Evolutionary conservation across 768 basidiomycete species (phyloP), one percentile per base, ranked within the genome.

Genomic region (Infundibulicybe gibba): DNA sequence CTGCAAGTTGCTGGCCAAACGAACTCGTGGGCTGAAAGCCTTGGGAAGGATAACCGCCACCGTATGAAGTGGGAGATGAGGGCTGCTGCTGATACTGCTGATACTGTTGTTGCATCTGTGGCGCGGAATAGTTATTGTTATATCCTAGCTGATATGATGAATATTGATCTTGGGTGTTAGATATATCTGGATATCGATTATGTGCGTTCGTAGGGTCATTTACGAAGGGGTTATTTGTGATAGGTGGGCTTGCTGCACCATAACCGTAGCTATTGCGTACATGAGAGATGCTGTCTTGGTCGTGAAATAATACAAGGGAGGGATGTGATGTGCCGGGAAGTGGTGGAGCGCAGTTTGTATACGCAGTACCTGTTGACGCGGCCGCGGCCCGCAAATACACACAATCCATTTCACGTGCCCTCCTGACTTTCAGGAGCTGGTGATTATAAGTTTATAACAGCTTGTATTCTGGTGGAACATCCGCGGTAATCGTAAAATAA

Each of bases 191-290:
- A 55, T 74, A 90, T 49, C 87, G 79, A 16, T 71, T 61, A 20
- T 73, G 70, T 30, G 76, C 63, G 40, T 70, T 67, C 25, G 69
- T 52, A 1, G 77, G 71, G 51, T 79, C 77, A 40, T 74, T 69
- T 56, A 81, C 66, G 64, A 90, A 89, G 0, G 87, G 87, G 54
- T 89, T 89, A 58, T 85, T 90, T 42, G 70, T 69, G 49, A 71
- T 45, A 25, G 62, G 64, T 34, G 66, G 64, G 44, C 63, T 65
- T 13, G 59, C 44, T n/a, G 68, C 38, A 12, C 63, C 65, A 51
- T 74, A 77, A 13, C 63, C 65, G 51, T 74, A 77, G 15, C 65
- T 66, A 49, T 66, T 65, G 51, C 65, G 60, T 76, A 77, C 76
- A 71, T 76, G 53, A 47, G 45, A 41, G 43, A 38, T 40, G 49